phyloP scores from a whole-genome alignment of 1,284 basidiomycete species.

The Rhodotorula sp. region DNA sequence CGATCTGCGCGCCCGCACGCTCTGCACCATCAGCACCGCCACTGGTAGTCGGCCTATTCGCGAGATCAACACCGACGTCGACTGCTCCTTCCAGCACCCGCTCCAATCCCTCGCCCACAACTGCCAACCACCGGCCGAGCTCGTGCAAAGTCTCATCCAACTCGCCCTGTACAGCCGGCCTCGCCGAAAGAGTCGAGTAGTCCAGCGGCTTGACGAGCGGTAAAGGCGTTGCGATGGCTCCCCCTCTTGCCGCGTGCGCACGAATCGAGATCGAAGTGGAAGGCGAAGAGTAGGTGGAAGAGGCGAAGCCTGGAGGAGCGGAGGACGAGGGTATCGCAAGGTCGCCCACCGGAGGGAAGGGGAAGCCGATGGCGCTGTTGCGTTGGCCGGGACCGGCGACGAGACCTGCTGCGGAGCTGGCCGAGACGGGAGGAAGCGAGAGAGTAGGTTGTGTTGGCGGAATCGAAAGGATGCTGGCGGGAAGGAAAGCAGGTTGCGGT shows the following conservation, averaged over 20 bases:
- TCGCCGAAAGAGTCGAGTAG: slow-evolving; percentile 10
- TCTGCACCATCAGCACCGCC: not conserved
- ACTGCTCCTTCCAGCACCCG: slow-evolving; percentile 1
- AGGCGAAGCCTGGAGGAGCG: not conserved
- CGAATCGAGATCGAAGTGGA: not conserved
- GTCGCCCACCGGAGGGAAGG: slow-evolving; percentile 17
- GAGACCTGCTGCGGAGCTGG: not conserved
- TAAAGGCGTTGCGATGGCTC: not conserved
- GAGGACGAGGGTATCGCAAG: not conserved
- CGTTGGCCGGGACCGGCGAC: not conserved
- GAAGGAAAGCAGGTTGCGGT: not conserved
- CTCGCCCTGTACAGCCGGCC: slow-evolving; percentile 56
- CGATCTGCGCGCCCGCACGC: not conserved
- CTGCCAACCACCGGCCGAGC: slow-evolving; percentile 73
- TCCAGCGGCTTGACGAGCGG: slow-evolving; percentile 15
- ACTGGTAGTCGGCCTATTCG: not conserved
- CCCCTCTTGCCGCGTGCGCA: not conserved
- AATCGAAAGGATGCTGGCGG: not conserved
- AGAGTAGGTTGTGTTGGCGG: slow-evolving; percentile 1
- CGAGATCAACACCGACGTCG: not conserved
- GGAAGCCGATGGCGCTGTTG: slow-evolving; percentile 11
- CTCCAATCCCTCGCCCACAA: slow-evolving; percentile 58
- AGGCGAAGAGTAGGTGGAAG: not conserved
- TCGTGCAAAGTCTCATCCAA: slow-evolving; percentile 75
- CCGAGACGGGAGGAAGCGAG: not conserved